Conservation (phyloP, 164 flowering plant genomes). For the Stephania yunnanensis region DNA sequence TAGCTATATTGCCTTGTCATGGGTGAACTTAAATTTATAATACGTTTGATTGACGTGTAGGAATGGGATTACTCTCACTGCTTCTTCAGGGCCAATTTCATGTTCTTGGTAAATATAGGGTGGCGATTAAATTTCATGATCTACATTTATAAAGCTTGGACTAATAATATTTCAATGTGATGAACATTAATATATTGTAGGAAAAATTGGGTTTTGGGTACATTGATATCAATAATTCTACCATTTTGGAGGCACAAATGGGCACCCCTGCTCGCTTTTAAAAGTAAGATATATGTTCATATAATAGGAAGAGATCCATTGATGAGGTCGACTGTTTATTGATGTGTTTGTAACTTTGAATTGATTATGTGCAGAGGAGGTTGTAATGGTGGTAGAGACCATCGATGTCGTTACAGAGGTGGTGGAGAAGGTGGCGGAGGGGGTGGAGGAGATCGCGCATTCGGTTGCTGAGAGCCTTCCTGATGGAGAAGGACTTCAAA, state of each 20-base stretch:
- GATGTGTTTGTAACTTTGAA: background rate
- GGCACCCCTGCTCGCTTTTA: constrained; percentile 25
- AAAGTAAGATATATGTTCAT: constrained; percentile 16
- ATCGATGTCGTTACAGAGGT: constrained; percentile 29
- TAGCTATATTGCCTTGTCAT: too few species aligned
- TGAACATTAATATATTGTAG: constrained; percentile 12
- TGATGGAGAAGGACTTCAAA: constrained; percentile 29
- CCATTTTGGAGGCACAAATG: constrained; percentile 39
- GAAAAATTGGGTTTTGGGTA: constrained; percentile 35
- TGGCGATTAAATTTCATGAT: background rate
- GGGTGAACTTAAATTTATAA: background rate
- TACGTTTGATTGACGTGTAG: constrained; percentile 7
- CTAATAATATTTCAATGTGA: background rate
- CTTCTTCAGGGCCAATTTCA: constrained; percentile 19
- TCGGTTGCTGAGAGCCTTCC: constrained; percentile 34
- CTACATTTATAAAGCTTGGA: background rate
- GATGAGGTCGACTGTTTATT: too few species aligned
- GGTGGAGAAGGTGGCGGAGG: constrained; percentile 39
- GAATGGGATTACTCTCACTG: constrained; percentile 13
- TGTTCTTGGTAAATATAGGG: constrained; percentile 21
- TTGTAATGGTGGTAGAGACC: constrained; percentile 26
- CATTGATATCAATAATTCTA: constrained; percentile 22
- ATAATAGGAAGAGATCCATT: too few species aligned
- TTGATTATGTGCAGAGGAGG: constrained; percentile 21
- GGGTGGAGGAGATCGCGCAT: constrained; percentile 39